A percentile compares a stretch with the other conserved stretches of the same genome.
phyloP scores from a whole-genome alignment of 1,139 yeast genomes.

The Taphrina flavorubra region DNA sequence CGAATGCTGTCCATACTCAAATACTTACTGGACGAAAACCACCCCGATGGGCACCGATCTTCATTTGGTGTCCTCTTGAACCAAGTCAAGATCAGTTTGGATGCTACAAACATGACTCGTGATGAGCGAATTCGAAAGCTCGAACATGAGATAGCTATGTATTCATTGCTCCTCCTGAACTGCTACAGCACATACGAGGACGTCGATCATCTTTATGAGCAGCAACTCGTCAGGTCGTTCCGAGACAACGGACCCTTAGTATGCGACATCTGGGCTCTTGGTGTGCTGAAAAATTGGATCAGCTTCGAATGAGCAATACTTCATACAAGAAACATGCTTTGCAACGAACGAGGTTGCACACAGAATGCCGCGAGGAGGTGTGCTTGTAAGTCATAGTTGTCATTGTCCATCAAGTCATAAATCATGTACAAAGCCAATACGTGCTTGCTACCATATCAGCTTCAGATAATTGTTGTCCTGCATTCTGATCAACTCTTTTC shows the following conservation, averaged over 20 bases:
- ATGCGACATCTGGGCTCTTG: constrained; percentile 20
- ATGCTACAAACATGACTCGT: background rate
- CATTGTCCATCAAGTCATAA: too few species aligned
- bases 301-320: background rate
- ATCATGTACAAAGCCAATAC: too few species aligned
- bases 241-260: constrained; percentile 9
- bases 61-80: background rate
- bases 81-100: background rate
- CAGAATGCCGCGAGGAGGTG: too few species aligned
- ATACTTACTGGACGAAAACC: background rate
- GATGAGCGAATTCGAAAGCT: background rate
- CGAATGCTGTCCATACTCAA: background rate
- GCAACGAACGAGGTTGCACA: too few species aligned
- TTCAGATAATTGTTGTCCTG: too few species aligned
- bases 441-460: too few species aligned
- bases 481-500: too few species aligned
- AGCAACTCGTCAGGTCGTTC: constrained; percentile 8
- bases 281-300: constrained; percentile 13
- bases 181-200: constrained; percentile 9
- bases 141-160: background rate
- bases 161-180: background rate
- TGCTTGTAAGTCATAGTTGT: too few species aligned
- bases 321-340: too few species aligned
- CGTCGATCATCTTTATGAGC: constrained; percentile 3
- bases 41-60: background rate